These are phyloP conservation scores for Geotrichum restrictum DNA, from an alignment of 1,139 yeast genomes.

Conservation along the genomic window DNA sequence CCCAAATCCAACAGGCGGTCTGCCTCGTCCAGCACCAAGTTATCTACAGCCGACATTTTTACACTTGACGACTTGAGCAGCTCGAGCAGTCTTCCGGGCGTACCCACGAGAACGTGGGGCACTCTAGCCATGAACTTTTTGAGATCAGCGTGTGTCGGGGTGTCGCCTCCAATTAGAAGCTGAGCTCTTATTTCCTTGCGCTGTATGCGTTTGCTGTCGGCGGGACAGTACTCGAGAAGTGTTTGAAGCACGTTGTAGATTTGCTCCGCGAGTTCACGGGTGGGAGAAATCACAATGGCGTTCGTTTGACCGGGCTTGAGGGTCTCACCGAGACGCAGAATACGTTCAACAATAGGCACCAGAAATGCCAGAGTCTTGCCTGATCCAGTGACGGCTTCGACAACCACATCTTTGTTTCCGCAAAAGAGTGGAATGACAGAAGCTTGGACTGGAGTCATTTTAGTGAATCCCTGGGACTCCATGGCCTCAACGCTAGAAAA, in stretches of 20 bases:
- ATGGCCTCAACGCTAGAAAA: slow-evolving; percentile 54
- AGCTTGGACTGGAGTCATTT: slow-evolving; percentile 98
- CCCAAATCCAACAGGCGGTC: slow-evolving; percentile 80
- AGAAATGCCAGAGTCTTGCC: slow-evolving; percentile 90
- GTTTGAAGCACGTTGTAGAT: slow-evolving; percentile 63
- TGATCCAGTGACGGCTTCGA: slow-evolving; percentile 92
- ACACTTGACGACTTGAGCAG: slow-evolving; percentile 49
- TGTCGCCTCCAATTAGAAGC: slow-evolving; percentile 73
- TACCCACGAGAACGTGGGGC: slow-evolving; percentile 80
- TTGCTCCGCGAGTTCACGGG: slow-evolving; percentile 87
- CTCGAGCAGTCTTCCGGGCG: slow-evolving; percentile 87
- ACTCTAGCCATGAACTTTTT: slow-evolving; percentile 49
- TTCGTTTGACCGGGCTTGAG: slow-evolving; percentile 54
- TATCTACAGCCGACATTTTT: slow-evolving; percentile 54
- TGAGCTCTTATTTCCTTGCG: slow-evolving; percentile 53
- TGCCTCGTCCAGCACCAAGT: slow-evolving; percentile 86
- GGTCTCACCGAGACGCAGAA: slow-evolving; percentile 34
- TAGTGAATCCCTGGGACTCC: slow-evolving; percentile 63
- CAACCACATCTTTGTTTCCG: slow-evolving; percentile 92
- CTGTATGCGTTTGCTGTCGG: slow-evolving; percentile 33
- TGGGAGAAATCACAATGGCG: slow-evolving; percentile 77
- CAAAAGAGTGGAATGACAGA: slow-evolving; percentile 83
- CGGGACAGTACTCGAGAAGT: slow-evolving; percentile 60
- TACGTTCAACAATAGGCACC: slow-evolving; percentile 75
- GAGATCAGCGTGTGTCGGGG: slow-evolving; percentile 66